phyloP scores from a whole-genome alignment of 2,329 filamentous ascomycete species.

The Calonectria pseudoreteaudii region DNA sequence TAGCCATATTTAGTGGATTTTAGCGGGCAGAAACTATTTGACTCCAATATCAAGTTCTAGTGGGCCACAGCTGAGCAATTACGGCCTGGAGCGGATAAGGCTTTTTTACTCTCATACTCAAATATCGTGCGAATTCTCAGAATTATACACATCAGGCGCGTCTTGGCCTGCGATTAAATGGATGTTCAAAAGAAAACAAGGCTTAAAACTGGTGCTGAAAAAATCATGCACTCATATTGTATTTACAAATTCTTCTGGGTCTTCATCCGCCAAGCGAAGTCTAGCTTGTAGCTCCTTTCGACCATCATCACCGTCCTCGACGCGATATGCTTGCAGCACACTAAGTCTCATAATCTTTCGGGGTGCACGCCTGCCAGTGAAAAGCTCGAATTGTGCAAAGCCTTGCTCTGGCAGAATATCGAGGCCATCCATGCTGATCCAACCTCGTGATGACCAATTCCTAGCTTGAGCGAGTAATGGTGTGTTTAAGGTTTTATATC shows the following conservation, averaged over 20 bases:
- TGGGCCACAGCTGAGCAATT: too few species aligned
- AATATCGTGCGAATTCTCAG: too few species aligned
- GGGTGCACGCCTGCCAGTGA: conserved; percentile 69
- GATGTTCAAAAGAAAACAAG: neutral
- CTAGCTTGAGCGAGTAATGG: conserved; percentile 77
- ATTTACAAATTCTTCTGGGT: neutral
- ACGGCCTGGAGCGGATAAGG: too few species aligned
- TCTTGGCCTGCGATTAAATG: too few species aligned
- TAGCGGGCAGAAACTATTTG: too few species aligned
- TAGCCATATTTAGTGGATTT: too few species aligned
- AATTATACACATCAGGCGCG: too few species aligned
- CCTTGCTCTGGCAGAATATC: conserved; percentile 83
- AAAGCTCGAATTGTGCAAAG: conserved; percentile 84
- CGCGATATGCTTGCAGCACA: conserved; percentile 61
- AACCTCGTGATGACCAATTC: conserved; percentile 69
- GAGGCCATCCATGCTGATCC: conserved; percentile 81
- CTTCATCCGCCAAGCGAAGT: conserved; percentile 40
- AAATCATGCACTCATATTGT: neutral
- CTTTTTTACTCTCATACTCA: too few species aligned
- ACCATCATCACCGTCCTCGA: conserved; percentile 53
- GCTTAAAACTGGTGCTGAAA: neutral
- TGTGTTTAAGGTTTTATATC: conserved; percentile 79
- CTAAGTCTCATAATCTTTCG: conserved; percentile 77
- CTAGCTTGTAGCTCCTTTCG: conserved; percentile 51
- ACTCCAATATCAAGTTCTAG: too few species aligned